A percentile compares a stretch with the other conserved stretches of the same genome.
Evolutionary conservation across 495 filamentous ascomycete genomes (phyloP).

Genomic region (Coniosporium apollinis): DNA sequence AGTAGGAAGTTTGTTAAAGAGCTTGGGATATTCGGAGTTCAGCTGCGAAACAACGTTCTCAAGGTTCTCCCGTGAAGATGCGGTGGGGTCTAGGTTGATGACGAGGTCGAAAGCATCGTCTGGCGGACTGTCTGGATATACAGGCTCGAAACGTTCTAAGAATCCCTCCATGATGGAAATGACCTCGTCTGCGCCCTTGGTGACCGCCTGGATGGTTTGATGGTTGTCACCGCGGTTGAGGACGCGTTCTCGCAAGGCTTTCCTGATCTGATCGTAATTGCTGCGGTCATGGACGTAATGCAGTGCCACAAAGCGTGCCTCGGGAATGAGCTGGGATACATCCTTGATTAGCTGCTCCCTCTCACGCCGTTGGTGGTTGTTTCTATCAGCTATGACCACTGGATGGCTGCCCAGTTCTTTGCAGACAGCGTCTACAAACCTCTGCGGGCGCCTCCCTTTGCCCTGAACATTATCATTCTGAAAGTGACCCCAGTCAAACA

Average conservation of each 20-base stretch:
- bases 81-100: conserved; percentile 67
- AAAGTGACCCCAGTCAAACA: conserved; percentile 87
- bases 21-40: conserved; percentile 51
- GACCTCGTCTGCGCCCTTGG: conserved; percentile 46
- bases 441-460: conserved; percentile 47
- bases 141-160: conserved; percentile 62
- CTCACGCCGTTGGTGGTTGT: conserved; percentile 82
- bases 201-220: conserved; percentile 83
- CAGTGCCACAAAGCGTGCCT: conserved; percentile 70
- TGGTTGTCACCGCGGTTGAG: conserved; percentile 85
- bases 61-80: conserved; percentile 67
- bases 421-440: conserved; percentile 51
- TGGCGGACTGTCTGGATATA: conserved; percentile 43
- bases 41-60: conserved; percentile 59
- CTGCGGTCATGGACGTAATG: conserved; percentile 68
- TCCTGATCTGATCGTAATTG: conserved; percentile 44
- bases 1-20: conserved; percentile 56
- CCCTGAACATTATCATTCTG: conserved; percentile 95
- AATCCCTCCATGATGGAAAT: conserved; percentile 93
- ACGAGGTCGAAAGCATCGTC: conserved; percentile 66
- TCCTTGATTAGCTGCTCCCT: conserved; percentile 75
- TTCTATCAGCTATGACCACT: conserved; percentile 81
- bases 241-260: conserved; percentile 64
- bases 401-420: conserved; percentile 39
- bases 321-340: conserved; percentile 37